Percentiles rank a stretch among this genome's conserved stretches.
Conservation (phyloP, 352 stramenopile species). For the Globisporangium irregulare region DNA sequence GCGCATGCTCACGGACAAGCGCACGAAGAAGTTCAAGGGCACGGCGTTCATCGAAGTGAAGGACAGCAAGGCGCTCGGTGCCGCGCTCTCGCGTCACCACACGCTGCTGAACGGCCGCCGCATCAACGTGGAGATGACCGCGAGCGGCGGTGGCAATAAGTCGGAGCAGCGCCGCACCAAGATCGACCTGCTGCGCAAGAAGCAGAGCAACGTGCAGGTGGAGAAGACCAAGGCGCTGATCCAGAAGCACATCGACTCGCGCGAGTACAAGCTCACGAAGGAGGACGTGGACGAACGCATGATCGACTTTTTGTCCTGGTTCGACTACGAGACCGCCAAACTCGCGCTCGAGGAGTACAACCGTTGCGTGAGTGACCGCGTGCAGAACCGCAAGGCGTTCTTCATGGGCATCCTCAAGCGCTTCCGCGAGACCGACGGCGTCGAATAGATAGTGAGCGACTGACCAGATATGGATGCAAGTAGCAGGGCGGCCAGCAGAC, state of each 20-base stretch:
- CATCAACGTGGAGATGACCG: slow-evolving; percentile 88
- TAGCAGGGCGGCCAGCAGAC: not conserved
- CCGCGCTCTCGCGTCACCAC: slow-evolving; percentile 76
- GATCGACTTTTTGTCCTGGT: slow-evolving; percentile 87
- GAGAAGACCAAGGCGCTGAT: slow-evolving; percentile 80
- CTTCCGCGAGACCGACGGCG: slow-evolving; percentile 76
- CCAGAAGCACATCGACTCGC: slow-evolving; percentile 75
- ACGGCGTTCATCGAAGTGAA: slow-evolving; percentile 85
- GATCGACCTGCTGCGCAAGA: slow-evolving; percentile 69
- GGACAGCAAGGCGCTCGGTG: slow-evolving; percentile 78
- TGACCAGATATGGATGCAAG: not conserved
- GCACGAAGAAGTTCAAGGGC: slow-evolving; percentile 79
- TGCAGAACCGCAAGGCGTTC: slow-evolving; percentile 84
- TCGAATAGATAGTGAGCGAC: slow-evolving; percentile 36
- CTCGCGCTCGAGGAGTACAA: slow-evolving; percentile 80
- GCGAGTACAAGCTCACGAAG: slow-evolving; percentile 63
- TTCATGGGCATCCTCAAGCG: slow-evolving; percentile 90
- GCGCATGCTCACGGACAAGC: slow-evolving; percentile 84
- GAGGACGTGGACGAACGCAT: slow-evolving; percentile 86
- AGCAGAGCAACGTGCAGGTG: slow-evolving; percentile 81
- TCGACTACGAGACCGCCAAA: slow-evolving; percentile 88
- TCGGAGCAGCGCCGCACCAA: slow-evolving; percentile 71
- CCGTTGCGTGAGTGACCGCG: slow-evolving; percentile 60
- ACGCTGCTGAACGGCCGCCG: slow-evolving; percentile 73
- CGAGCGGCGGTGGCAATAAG: slow-evolving; percentile 78